A percentile compares a stretch with the other conserved stretches of the same genome.
These are phyloP conservation scores for Epichloe hybrida DNA, from an alignment of 2,329 filamentous ascomycete species.

Conservation along the genomic window DNA sequence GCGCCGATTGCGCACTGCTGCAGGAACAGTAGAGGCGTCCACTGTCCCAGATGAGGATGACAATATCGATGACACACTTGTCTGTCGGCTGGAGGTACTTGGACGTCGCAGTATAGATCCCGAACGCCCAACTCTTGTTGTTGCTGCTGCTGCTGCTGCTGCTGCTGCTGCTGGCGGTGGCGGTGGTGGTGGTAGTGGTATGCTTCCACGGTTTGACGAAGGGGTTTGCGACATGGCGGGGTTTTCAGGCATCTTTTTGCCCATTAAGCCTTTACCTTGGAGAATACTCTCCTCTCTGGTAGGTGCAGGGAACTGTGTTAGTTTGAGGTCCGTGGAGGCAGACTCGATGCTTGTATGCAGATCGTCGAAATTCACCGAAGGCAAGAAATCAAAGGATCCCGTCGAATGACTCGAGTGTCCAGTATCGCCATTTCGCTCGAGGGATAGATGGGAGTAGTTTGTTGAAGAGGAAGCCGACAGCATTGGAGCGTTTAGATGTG, in stretches of 20 bases:
- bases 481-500: constrained; percentile 36
- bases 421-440: constrained; percentile 39
- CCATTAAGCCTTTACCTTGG: constrained; percentile 27
- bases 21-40: constrained; percentile 42
- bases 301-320: constrained; percentile 58
- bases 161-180: constrained; percentile 1
- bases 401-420: constrained; percentile 31
- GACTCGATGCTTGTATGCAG: constrained; percentile 79
- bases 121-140: constrained; percentile 31
- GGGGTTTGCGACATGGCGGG: constrained; percentile 25
- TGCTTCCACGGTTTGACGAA: constrained; percentile 25
- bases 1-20: constrained; percentile 56
- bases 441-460: constrained; percentile 50
- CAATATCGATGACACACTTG: constrained; percentile 35
- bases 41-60: constrained; percentile 33
- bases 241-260: constrained; percentile 31
- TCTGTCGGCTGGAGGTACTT: constrained; percentile 40
- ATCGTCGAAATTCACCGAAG: constrained; percentile 91
- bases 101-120: constrained; percentile 45
- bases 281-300: constrained; percentile 38
- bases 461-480: constrained; percentile 47
- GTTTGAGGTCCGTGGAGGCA: constrained; percentile 57
- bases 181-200: constrained; percentile 16
- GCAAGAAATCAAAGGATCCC: constrained; percentile 65
- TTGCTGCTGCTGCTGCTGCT: constrained; percentile 1